phyloP scores from a whole-genome alignment of 2,329 filamentous ascomycete species.

The Neurospora crassa region DNA sequence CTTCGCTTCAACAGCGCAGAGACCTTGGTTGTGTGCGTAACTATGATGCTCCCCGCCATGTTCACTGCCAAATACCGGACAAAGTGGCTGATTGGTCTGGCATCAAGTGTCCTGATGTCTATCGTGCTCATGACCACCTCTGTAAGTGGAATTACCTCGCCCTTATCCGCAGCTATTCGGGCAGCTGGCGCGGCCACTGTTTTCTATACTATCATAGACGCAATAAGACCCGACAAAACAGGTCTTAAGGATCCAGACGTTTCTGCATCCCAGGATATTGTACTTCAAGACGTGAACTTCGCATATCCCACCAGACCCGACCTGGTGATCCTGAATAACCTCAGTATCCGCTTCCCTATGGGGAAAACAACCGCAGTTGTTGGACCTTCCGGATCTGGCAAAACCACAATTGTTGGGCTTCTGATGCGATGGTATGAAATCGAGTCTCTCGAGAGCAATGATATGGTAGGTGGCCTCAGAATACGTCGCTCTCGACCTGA shows the following conservation, averaged over 20 bases:
- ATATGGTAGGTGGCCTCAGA: constrained; percentile 7
- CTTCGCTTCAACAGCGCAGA: constrained; percentile 38
- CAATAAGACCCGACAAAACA: constrained; percentile 26
- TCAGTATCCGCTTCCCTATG: constrained; percentile 44
- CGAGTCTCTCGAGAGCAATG: constrained; percentile 35
- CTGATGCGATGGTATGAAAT: constrained; percentile 64
- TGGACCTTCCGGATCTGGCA: constrained; percentile 73
- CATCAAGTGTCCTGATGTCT: constrained; percentile 37
- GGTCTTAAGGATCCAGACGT: constrained; percentile 35
- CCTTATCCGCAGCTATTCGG: constrained; percentile 44
- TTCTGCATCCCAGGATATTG: constrained; percentile 40
- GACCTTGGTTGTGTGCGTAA: constrained; percentile 43
- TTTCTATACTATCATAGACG: constrained; percentile 43
- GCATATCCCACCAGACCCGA: constrained; percentile 47
- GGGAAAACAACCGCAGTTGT: constrained; percentile 72
- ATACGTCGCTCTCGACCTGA: neutral
- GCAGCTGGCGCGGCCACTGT: constrained; percentile 45
- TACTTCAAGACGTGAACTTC: constrained; percentile 55
- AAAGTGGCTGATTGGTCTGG: constrained; percentile 11
- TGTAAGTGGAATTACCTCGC: constrained; percentile 45
- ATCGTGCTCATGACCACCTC: constrained; percentile 49
- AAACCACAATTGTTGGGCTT: constrained; percentile 66
- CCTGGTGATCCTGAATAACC: constrained; percentile 38
- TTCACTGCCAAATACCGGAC: neutral
- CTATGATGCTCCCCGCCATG: too few relatives aligned